Conservation (phyloP, 75 land plant genomes). For the Gnetum montanum region DNA sequence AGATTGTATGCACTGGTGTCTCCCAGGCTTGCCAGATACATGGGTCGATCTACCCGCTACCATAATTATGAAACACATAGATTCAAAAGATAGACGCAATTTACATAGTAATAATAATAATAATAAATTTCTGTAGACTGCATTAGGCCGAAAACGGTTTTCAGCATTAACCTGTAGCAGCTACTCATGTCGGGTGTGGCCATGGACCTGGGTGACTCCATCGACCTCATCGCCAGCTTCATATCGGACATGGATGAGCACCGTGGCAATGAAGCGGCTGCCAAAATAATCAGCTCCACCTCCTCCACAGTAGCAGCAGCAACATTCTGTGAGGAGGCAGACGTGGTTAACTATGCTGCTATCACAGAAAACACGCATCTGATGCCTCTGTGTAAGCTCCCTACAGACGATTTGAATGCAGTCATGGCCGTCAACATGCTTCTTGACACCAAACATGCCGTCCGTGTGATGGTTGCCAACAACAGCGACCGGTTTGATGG, state of each 20-base stretch:
- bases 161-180: too few relatives aligned
- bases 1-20: slow-evolving; percentile 99
- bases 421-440: slow-evolving; percentile 14
- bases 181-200: too few relatives aligned
- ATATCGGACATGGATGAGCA: slow-evolving; percentile 27
- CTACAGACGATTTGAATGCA: slow-evolving; percentile 11
- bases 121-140: too few relatives aligned
- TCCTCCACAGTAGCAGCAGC: too few relatives aligned
- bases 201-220: too few relatives aligned
- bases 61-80: slow-evolving; percentile 25
- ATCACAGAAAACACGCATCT: slow-evolving; percentile 4
- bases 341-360: slow-evolving; percentile 37
- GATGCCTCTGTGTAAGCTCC: neutral
- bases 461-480: neutral
- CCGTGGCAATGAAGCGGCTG: slow-evolving; percentile 9
- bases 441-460: slow-evolving; percentile 23
- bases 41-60: slow-evolving; percentile 77
- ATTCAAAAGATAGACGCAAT: too few relatives aligned
- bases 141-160: too few relatives aligned
- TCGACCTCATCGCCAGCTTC: too few relatives aligned
- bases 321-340: slow-evolving; percentile 17
- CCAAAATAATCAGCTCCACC: slow-evolving; percentile 6
- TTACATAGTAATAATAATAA: too few relatives aligned
- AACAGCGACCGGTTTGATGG: slow-evolving; percentile 4
- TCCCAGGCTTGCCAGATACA: slow-evolving; percentile 91